Conservation (phyloP, 2,329 filamentous ascomycete species). For the Fusarium denticulatum region DNA sequence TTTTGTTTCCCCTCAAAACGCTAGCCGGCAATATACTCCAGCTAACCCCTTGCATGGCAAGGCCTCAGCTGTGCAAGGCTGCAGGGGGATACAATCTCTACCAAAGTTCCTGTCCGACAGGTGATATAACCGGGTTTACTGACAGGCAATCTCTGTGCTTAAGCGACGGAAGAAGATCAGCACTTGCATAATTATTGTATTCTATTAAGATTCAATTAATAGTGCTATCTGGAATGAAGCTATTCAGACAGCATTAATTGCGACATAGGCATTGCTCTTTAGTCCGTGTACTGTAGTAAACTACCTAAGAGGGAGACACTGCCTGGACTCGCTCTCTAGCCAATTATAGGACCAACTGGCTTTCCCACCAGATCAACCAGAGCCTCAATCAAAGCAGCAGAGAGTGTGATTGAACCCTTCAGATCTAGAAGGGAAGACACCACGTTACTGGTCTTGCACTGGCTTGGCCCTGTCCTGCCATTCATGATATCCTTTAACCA, state of each 20-base stretch:
- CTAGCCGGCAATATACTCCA: not conserved
- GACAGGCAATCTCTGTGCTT: too few species aligned
- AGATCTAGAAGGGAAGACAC: not conserved
- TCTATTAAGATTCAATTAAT: too few species aligned
- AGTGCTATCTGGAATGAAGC: not conserved
- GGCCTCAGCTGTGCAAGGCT: not conserved
- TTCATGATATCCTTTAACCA: not conserved
- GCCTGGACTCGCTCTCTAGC: not conserved
- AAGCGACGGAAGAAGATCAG: not conserved
- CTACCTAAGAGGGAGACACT: not conserved
- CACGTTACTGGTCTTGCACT: not conserved
- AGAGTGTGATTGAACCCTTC: not conserved
- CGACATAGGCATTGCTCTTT: not conserved
- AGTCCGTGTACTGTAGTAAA: accelerated
- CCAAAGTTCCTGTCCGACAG: not conserved
- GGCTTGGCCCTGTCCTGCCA: not conserved
- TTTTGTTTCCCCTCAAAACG: not conserved
- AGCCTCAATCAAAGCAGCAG: not conserved
- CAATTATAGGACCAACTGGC: not conserved
- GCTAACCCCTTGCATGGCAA: not conserved
- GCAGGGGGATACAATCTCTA: too few species aligned
- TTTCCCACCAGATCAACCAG: not conserved
- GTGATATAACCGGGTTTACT: not conserved
- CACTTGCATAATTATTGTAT: not conserved
- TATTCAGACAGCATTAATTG: not conserved